Base-by-base conservation (phyloP, 2,329 filamentous ascomycete species). In the Trematosphaeria pertusa region DNA sequence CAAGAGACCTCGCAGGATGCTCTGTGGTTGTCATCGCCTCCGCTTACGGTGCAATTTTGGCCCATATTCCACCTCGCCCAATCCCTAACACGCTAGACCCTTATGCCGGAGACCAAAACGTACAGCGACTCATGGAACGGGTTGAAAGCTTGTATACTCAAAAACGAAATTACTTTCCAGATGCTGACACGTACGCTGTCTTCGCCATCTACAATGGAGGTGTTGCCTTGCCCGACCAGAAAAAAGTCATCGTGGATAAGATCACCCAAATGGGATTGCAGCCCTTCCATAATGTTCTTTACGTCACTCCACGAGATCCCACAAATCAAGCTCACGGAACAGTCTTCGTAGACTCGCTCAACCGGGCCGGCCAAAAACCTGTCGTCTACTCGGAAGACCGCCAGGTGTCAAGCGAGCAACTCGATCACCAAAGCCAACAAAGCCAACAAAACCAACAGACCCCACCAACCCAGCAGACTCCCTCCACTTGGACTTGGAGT, bases 1-100 rank as follows among this genome's bases (percentile, higher is more conserved):
- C 32, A 18, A 35, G 32, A 35, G 32, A 35, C 32, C 32, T 35
- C 20, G 32, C 32, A 35, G 32, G 32, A 14, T 35, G 32, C 32
- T 35, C 32, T 12, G 32, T 35, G 15, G 32, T 35, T 17, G 17
- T 35, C 32, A 35, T 35, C 12, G 32, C 32, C 32, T 35, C 32
- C 14, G 32, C n/a, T 14, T 35, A 35, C 32, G 32, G 32, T 35
- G 32, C 32, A 17, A 35, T 35, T 35, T 17, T 35, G 32, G 32
- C 32, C 32, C 32, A 35, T 35, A 35, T 35, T 17, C 32, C 32
- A 18, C 32, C 32, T 35, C 32, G 32, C 32, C 32, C 32, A 6
- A 35, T 35, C 32, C 32, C 32, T 35, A 19, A 35, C 20, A 35
- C 32, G 15, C 20, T 17, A 17, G 32, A 35, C 6, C 32, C 32